phyloP scores from a whole-genome alignment of 1,284 basidiomycete genomes.

The Ceratobasidium sp. region DNA sequence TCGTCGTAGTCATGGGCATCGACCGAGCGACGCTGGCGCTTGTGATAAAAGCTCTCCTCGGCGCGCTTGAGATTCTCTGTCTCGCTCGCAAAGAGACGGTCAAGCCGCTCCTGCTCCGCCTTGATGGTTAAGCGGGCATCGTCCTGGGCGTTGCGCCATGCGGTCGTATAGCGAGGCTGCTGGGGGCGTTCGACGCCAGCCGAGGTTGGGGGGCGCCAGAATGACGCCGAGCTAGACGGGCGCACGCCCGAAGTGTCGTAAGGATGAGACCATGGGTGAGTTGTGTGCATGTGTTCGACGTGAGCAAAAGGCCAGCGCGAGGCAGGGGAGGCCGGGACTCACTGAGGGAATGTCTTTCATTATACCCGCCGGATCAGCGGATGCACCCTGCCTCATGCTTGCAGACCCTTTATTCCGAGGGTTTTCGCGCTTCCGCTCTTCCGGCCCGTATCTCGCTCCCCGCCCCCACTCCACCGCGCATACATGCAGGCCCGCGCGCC shows the following conservation, averaged over 20 bases:
- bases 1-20: slow-evolving; percentile 5
- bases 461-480: slow-evolving; percentile 15
- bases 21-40: neutral
- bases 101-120: slow-evolving; percentile 35
- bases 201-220: slow-evolving; percentile 32
- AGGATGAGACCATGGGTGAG: slow-evolving; percentile 34
- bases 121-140: slow-evolving; percentile 36
- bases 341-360: slow-evolving; percentile 2
- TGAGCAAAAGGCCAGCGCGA: neutral
- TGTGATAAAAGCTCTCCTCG: slow-evolving; percentile 16
- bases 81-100: slow-evolving; percentile 35
- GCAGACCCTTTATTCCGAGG: neutral
- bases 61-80: slow-evolving; percentile 32
- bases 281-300: slow-evolving; percentile 26
- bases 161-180: neutral
- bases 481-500: slow-evolving; percentile 21
- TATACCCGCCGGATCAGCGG: slow-evolving; percentile 6
- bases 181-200: slow-evolving; percentile 25
- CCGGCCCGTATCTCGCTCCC: neutral
- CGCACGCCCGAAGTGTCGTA: slow-evolving; percentile 11
- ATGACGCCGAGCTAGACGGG: slow-evolving; percentile 17
- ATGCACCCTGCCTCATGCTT: slow-evolving; percentile 12
- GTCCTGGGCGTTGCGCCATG: slow-evolving; percentile 23
- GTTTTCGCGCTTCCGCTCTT: neutral
- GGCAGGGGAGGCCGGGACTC: slow-evolving; percentile 22